Conservation (phyloP, 257 asterid genomes). For the Misopates orontium region DNA sequence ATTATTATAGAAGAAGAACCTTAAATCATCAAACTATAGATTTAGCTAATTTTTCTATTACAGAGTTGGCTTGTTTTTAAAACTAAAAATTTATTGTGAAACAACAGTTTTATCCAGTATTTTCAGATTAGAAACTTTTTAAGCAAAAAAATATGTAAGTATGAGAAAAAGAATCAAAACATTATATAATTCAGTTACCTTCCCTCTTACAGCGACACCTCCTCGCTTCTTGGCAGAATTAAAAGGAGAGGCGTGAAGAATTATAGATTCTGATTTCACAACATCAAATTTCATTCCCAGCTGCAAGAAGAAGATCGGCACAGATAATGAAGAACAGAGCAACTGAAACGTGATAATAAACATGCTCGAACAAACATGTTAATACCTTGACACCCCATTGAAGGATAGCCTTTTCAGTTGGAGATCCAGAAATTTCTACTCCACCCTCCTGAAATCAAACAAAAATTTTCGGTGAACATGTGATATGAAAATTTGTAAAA, state of each 20-base stretch:
- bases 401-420: conserved; percentile 94
- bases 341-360: conserved; percentile 9
- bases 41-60: too few relatives aligned
- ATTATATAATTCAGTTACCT: conserved; percentile 39
- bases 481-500: conserved; percentile 1
- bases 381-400: conserved; percentile 90
- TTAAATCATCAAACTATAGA: too few relatives aligned
- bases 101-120: too few relatives aligned
- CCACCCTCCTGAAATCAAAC: conserved; percentile 57
- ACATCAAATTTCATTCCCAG: conserved; percentile 83
- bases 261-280: conserved; percentile 72
- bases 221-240: conserved; percentile 93
- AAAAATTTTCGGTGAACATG: conserved; percentile 16
- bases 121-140: too few relatives aligned
- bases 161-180: neutral
- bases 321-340: conserved; percentile 24
- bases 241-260: conserved; percentile 88
- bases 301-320: conserved; percentile 41
- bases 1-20: too few relatives aligned
- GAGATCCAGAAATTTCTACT: conserved; percentile 88
- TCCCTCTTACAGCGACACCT: conserved; percentile 81
- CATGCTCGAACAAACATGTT: conserved; percentile 21
- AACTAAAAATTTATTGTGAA: too few relatives aligned
- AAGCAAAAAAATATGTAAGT: too few relatives aligned
- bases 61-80: too few relatives aligned